phyloP scores from a whole-genome alignment of 1,139 yeast species.

The Suhomyces anneliseae region DNA sequence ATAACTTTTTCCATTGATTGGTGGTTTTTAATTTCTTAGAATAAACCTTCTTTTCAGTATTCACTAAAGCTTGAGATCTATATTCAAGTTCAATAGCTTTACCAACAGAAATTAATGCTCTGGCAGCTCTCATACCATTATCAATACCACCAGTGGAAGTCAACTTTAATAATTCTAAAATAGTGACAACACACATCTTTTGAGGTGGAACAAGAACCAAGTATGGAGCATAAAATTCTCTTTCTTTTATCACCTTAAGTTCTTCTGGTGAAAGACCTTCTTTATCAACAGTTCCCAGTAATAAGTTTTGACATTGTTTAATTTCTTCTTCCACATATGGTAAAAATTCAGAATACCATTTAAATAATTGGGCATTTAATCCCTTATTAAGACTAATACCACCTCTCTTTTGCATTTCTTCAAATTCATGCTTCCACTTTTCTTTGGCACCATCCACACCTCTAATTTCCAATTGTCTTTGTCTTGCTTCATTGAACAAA shows the following conservation, averaged over 20 bases:
- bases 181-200: constrained; percentile 79
- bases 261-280: constrained; percentile 27
- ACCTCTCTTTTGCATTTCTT: constrained; percentile 67
- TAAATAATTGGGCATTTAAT: constrained; percentile 73
- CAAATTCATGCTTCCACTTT: constrained; percentile 85
- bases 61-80: constrained; percentile 62
- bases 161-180: constrained; percentile 74
- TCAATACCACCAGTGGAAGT: constrained; percentile 73
- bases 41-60: constrained; percentile 55
- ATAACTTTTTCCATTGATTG: constrained; percentile 44
- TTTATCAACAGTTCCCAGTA: constrained; percentile 18
- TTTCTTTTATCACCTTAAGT: constrained; percentile 42
- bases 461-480: constrained; percentile 68
- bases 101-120: constrained; percentile 81
- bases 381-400: constrained; percentile 54
- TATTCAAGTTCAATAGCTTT: constrained; percentile 84
- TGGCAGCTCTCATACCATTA: constrained; percentile 86
- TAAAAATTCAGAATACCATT: constrained; percentile 70
- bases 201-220: constrained; percentile 70
- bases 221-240: constrained; percentile 78
- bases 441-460: constrained; percentile 85
- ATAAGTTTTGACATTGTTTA: constrained; percentile 43
- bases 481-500: constrained; percentile 70
- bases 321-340: constrained; percentile 70
- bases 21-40: constrained; percentile 28